Evolutionary conservation across 257 asterid genomes (phyloP).

Genomic region (Ilex asprella): DNA sequence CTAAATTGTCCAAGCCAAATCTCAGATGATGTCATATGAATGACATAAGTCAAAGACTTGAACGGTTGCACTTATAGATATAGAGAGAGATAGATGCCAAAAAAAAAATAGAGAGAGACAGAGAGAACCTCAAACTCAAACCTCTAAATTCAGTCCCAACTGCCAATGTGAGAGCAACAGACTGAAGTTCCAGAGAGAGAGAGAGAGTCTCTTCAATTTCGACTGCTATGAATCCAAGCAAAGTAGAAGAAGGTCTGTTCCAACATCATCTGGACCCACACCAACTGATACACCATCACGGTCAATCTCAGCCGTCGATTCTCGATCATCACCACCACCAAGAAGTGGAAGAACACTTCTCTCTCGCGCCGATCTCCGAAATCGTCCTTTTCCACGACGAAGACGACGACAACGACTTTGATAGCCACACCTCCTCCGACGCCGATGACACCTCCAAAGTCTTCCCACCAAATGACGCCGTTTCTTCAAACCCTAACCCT

Average conservation of each 20-base stretch:
- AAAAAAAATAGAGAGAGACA: constrained; percentile 1
- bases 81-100: background rate
- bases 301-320: constrained; percentile 41
- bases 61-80: background rate
- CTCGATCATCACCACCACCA: constrained; percentile 23
- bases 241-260: constrained; percentile 66
- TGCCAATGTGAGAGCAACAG: constrained; percentile 1
- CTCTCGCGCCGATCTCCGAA: constrained; percentile 33
- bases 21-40: background rate
- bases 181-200: constrained; percentile 13
- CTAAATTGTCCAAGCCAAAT: no score
- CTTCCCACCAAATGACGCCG: constrained; percentile 15
- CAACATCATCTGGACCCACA: constrained; percentile 32
- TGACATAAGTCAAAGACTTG: background rate
- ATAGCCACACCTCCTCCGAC: constrained; percentile 74
- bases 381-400: constrained; percentile 69
- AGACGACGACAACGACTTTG: constrained; percentile 57
- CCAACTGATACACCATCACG: constrained; percentile 38
- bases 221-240: constrained; percentile 53
- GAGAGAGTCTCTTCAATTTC: background rate
- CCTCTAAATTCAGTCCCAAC: constrained; percentile 6
- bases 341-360: constrained; percentile 31
- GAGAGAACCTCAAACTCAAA: constrained; percentile 4
- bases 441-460: constrained; percentile 28
- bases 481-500: constrained; percentile 56